Evolutionary conservation across 768 basidiomycete genomes (phyloP), one percentile per base, ranked within the genome.

Genomic region (Leccinum disarticulatum): DNA sequence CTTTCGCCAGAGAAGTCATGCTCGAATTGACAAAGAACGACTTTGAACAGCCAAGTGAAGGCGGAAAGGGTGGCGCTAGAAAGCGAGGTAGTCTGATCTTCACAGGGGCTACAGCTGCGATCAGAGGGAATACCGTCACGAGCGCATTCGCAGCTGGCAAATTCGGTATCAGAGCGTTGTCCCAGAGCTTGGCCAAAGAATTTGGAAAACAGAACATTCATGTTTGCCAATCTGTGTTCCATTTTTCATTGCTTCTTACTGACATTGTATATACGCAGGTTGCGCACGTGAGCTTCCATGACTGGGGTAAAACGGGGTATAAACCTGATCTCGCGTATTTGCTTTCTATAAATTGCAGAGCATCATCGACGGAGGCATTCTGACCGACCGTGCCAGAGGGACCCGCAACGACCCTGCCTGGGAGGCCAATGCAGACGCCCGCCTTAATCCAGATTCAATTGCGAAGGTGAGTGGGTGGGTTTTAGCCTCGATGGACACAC

Each of bases 141-240:
- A 86, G 85, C 54, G 81, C 78, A 2, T 86, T 90, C 64, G 77
- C 88, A 4, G 83, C 87, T 3, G 82, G 82, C 0, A 90, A 90
- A 68, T 83, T 81, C 54, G 88, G 82, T 4, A 35, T 83, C 36
- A 76, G 89, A 47, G 85, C 84, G 0, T 74, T 91, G 50, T 81
- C 83, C 0, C 89, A 91, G 74, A 88, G 87, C 63, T 71, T 90
- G 66, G 82, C 84, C 8, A 90, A 90, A 71, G 88, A 91, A 66
- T 90, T 89, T 66, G 84, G 84, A 27, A 85, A 85, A 70, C 75
- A 89, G 46, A 85, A 89, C 65, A 90, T 91, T 53, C 88, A 91
- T 71, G 89, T 86, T 19, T 53, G 79, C 62, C 27, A 25, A 4
- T 49, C 25, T 6, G 0, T 0, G 13, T 43, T 33, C 19, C 17